phyloP scores from a whole-genome alignment of 768 basidiomycete species.

The Auricularia auricula-judae region DNA sequence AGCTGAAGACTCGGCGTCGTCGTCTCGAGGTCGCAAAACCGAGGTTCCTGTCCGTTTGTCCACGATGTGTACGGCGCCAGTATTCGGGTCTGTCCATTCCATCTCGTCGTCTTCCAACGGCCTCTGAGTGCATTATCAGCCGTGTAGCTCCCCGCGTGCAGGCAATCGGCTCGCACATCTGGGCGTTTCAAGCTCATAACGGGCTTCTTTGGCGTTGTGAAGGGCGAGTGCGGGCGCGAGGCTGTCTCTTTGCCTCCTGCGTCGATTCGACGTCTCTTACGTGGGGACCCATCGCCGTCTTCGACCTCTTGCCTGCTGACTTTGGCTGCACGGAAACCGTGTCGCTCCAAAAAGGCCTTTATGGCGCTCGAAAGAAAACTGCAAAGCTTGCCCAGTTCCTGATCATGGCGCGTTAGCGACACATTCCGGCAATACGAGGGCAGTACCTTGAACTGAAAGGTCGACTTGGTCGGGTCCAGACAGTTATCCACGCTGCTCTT shows the following conservation, averaged over 20 bases:
- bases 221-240: not conserved
- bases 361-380: constrained; percentile 48
- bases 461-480: constrained; percentile 65
- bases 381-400: constrained; percentile 51
- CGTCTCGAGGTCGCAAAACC: not conserved
- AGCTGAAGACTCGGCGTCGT: not conserved
- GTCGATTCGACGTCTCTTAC: constrained; percentile 31
- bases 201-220: no score
- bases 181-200: no score
- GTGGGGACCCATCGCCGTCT: constrained; percentile 21
- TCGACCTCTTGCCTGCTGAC: constrained; percentile 3
- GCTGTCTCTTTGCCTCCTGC: not conserved
- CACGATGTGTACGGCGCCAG: constrained; percentile 46
- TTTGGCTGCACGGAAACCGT: constrained; percentile 40
- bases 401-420: not conserved
- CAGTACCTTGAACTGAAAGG: constrained; percentile 54
- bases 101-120: constrained; percentile 19
- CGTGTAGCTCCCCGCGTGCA: no score
- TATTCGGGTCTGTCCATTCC: constrained; percentile 54
- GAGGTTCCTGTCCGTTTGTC: constrained; percentile 66
- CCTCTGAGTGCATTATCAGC: no score
- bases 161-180: no score
- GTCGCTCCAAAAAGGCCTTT: constrained; percentile 48
- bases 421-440: no score
- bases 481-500: constrained; percentile 61